Conservation (phyloP, 73 alveolate species). For the Tetrahymena thermophila region DNA sequence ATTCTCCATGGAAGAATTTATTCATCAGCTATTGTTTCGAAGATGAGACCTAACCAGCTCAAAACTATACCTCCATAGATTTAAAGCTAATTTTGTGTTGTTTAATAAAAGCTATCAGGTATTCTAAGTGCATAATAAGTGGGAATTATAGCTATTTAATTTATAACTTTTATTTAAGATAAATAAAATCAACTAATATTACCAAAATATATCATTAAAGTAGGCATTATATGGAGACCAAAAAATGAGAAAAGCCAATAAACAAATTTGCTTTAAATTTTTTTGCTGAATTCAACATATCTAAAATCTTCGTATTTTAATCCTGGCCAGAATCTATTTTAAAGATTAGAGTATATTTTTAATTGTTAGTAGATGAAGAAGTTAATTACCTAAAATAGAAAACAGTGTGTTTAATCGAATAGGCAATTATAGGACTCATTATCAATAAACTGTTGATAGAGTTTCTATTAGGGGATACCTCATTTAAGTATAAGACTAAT, state of each 20-base stretch:
- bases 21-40: constrained; percentile 6
- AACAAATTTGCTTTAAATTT: constrained; percentile 3
- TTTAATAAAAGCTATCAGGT: not conserved
- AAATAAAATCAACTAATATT: not conserved
- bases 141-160: not conserved
- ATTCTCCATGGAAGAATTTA: constrained; percentile 26
- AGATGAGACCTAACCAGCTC: constrained; percentile 1
- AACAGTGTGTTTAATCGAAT: constrained; percentile 16
- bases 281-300: constrained; percentile 2
- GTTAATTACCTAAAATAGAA: constrained; percentile 13
- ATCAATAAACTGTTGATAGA: not conserved
- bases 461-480: constrained; percentile 1
- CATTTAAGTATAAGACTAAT: constrained; percentile 2
- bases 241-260: constrained; percentile 19
- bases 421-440: not conserved
- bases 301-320: constrained; percentile 39
- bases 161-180: not conserved
- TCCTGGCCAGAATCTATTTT: constrained; percentile 36
- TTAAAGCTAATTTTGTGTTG: not conserved
- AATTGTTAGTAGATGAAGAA: not conserved
- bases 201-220: constrained; percentile 39
- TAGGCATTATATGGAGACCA: constrained; percentile 26
- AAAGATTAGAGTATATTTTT: not conserved
- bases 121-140: constrained; percentile 15
- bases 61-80: not conserved